phyloP scores from a whole-genome alignment of 225 moss, liverwort and hornwort genomes.

The Polytrichum formosum region DNA sequence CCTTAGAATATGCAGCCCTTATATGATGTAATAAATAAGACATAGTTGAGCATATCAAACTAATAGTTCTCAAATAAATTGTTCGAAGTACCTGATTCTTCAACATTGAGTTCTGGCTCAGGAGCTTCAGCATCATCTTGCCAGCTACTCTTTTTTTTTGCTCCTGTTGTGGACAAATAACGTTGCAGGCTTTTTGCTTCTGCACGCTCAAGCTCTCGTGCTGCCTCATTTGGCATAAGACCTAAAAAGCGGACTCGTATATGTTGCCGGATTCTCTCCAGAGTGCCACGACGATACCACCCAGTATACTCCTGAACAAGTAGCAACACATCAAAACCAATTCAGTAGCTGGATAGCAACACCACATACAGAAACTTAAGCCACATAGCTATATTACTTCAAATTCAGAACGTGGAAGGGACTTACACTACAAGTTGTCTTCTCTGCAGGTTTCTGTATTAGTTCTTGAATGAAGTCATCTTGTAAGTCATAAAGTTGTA shows the following conservation, averaged over 20 bases:
- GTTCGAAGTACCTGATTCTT: slow-evolving; percentile 24
- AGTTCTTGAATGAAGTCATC: slow-evolving; percentile 87
- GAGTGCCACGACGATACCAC: slow-evolving; percentile 74
- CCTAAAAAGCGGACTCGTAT: slow-evolving; percentile 75
- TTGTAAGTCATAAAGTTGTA: slow-evolving; percentile 85
- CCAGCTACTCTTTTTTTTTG: slow-evolving; percentile 33
- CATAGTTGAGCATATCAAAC: too few relatives aligned
- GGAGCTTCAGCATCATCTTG: slow-evolving; percentile 31
- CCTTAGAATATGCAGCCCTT: too few relatives aligned
- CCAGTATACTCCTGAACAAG: slow-evolving; percentile 70
- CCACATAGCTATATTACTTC: background rate
- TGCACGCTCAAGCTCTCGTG: slow-evolving; percentile 48
- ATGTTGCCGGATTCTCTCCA: slow-evolving; percentile 69
- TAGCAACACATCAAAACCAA: background rate
- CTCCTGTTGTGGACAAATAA: slow-evolving; percentile 21
- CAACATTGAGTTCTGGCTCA: slow-evolving; percentile 14
- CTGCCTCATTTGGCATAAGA: slow-evolving; percentile 70
- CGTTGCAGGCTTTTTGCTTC: slow-evolving; percentile 64
- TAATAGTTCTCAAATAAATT: too few relatives aligned
- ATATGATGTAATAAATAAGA: too few relatives aligned
- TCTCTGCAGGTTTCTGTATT: slow-evolving; percentile 76
- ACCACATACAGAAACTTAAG: background rate
- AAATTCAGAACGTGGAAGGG: background rate
- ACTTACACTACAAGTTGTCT: slow-evolving; percentile 71
- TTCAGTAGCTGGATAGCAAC: background rate